Conservation (phyloP, 768 basidiomycete genomes). For the Boletellus sp. region DNA sequence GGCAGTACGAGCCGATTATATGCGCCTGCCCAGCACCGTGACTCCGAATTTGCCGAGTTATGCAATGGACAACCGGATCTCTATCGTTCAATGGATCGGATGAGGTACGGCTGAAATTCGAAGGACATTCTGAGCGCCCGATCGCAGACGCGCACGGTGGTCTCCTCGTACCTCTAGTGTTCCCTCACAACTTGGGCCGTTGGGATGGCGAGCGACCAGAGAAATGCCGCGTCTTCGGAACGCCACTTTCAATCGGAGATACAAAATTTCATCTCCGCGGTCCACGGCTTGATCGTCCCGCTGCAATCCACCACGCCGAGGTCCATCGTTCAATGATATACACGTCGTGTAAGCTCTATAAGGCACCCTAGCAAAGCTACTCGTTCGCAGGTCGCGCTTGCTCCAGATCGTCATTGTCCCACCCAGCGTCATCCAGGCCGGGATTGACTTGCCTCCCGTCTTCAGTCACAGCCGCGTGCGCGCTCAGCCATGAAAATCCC, state of each 20-base stretch:
- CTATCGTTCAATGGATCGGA: constrained; percentile 8
- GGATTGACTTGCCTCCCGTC: constrained; percentile 78
- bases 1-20: constrained; percentile 23
- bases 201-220: constrained; percentile 15
- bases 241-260: constrained; percentile 21
- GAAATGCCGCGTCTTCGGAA: constrained; percentile 29
- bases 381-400: constrained; percentile 10
- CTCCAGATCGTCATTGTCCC: constrained; percentile 26
- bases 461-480: constrained; percentile 54
- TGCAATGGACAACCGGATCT: constrained; percentile 12
- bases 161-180: constrained; percentile 19
- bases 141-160: constrained; percentile 4
- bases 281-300: not conserved
- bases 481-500: constrained; percentile 78
- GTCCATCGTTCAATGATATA: not conserved
- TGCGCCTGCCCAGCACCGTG: constrained; percentile 12
- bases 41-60: constrained; percentile 34
- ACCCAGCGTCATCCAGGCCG: constrained; percentile 39
- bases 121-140: constrained; percentile 10
- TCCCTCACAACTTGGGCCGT: constrained; percentile 10
- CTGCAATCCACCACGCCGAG: constrained; percentile 2
- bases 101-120: constrained; percentile 3
- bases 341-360: constrained; percentile 1
- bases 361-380: constrained; percentile 6
- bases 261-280: constrained; percentile 20